These are phyloP conservation scores for Trichophyton benhamiae DNA, from an alignment of 2,329 filamentous ascomycete genomes.

Conservation along the genomic window DNA sequence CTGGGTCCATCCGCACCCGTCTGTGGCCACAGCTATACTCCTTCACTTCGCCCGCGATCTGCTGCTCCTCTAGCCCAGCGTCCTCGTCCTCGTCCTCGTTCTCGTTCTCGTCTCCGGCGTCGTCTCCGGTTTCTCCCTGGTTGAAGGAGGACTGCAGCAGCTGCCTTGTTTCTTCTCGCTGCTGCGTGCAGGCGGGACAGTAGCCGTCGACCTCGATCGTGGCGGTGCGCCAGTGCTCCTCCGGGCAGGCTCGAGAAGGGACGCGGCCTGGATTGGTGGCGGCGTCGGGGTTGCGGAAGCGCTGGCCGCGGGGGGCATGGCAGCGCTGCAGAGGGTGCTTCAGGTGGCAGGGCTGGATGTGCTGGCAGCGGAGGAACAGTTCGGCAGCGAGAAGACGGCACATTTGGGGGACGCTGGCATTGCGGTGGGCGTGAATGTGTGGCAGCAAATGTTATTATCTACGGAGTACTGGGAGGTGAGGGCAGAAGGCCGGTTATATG, in stretches of 20 bases:
- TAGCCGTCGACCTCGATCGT: not conserved
- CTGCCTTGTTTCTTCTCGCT: not conserved
- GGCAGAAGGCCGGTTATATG: no score
- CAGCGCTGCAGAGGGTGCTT: constrained; percentile 12
- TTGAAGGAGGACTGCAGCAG: not conserved
- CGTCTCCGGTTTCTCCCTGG: no score
- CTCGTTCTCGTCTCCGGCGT: no score
- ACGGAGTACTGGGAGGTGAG: constrained; percentile 14
- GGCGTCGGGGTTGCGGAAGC: constrained; percentile 4
- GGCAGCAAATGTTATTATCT: no score
- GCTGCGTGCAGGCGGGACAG: constrained; percentile 8
- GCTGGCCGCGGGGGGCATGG: constrained; percentile 12
- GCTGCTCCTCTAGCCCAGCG: no score
- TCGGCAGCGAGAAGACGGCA: constrained; percentile 11
- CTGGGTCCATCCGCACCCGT: no score
- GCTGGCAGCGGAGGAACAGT: constrained; percentile 9
- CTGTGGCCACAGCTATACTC: no score
- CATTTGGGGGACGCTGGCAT: constrained; percentile 5
- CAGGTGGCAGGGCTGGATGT: constrained; percentile 10
- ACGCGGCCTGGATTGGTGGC: not conserved
- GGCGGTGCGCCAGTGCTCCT: constrained; percentile 9
- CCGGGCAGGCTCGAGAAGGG: constrained; percentile 9
- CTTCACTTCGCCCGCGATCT: no score
- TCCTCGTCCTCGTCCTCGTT: no score
- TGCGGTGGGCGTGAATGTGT: constrained; percentile 13